Evolutionary conservation across 2,329 filamentous ascomycete species (phyloP), one percentile per base, ranked within the genome.

Genomic region (Penicillium janthinellum): DNA sequence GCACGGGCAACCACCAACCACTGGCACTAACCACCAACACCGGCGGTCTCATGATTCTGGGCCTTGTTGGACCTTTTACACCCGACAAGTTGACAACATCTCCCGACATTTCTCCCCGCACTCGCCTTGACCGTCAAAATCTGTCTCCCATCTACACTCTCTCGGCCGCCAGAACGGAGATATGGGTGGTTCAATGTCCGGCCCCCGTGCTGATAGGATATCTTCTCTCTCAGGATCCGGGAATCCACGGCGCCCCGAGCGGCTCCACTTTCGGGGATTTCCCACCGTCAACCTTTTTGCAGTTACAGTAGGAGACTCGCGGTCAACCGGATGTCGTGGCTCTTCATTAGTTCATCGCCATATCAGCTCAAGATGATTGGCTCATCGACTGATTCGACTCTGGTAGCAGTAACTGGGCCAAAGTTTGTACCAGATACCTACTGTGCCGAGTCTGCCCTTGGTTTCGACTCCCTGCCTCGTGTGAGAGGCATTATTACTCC

Each of bases 181-280:
- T 49, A 22, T 20, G 15, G 14, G 10, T 6, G 28, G 28, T 28
- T 15, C 44, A n/a, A 45, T n/a, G 38, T 57, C 37, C 38, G 38
- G 17, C 37, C 1, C 41, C 5, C 41, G 20, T 34, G 17, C 14
- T 35, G 28, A 38, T 48, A 49, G 45, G 28, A 49, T 34, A 20
- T 35, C 25, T 22, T 48, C 54, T 49, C 28, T 3, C 44, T 38
- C 37, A 39, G 14, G 1, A 51, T 39, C 34, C 34, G 34, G 39
- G 31, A 54, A 53, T 37, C 39, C 37, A 53, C 25, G 34, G 52
- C 28, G 45, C 54, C 45, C 38, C 47, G 34, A 55, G 53, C 31
- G 60, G 54, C 54, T 63, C 60, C 58, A 59, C 56, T 56, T 15
- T 61, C 57, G 62, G 62, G 37, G 48, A 57, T 62, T 59, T 61